Base-by-base conservation (phyloP, 306 rosid genomes). In the Myrica gale region DNA sequence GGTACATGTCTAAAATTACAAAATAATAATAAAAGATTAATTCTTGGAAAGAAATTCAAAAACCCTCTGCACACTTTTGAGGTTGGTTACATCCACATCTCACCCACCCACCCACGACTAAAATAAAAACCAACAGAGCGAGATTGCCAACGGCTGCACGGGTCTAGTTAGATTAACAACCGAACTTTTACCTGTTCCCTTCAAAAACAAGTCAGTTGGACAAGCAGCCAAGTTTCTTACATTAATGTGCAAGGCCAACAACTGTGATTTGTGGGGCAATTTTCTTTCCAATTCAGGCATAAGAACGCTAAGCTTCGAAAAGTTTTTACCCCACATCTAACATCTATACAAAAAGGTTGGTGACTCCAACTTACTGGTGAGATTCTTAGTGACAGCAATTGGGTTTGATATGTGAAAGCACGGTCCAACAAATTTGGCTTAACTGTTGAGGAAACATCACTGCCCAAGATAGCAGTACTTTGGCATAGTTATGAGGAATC, bases 21-120 rank as follows among this genome's bases (percentile, higher is more conserved):
- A n/a, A 21, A 63, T 21, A 55, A n/a, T 37, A 62, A 12, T 58
- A 67, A 39, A 53, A 47, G 58, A 75, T 55, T 72, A 75, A 65
- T 50, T 17, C 43, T 47, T 5, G 46, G 56, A 20, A 21, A 51
- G 20, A 39, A 58, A 56, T 21, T 43, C 69, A 60, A 58, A 20
- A 21, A 66, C 37, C 26, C 58, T 61, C 41, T 47, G 54, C 1
- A 66, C 39, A 6, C 7, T 13, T 54, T 58, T 54, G 2, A 72
- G 70, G 41, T 65, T 12, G 70, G 47, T 42, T 48, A 9, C 1
- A 48, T 48, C 13, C 52, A 48, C 16, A 10, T 47, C 44, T 56
- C 77, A 68, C 23, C 70, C 85, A 76, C 53, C 80, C 69, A 81
- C 74, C 79, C 19, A 75, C 45, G 32, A 6, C 9, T 51, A 3